Base-by-base conservation (phyloP, 805 yeast genomes). In the Candida koratica region DNA sequence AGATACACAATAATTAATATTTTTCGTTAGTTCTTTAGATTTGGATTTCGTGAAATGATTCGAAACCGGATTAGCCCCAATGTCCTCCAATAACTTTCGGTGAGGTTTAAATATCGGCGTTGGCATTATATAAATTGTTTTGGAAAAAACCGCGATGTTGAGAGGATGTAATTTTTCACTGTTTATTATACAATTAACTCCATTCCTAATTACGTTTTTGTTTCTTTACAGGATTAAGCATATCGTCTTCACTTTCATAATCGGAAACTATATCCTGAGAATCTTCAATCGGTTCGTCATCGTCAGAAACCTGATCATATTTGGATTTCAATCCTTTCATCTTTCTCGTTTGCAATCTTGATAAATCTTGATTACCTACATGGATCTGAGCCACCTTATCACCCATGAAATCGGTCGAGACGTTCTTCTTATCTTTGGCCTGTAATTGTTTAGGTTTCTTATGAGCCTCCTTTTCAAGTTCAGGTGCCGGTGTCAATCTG, bases 381-480 rank as follows among this genome's bases (percentile, higher is more conserved):
- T 93, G 98, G 53, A 93, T 79, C 66, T 90, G 84, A 52, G 97
- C 98, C 43, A 93, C 74, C 77, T 90, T 87, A 61, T 93, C 98
- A 67, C 98, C 98, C 84, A 93, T 75, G 38, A 71, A 53, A 59
- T 93, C 97, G 30, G 81, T 76, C 44, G 81, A 81, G 36, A 93
- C 80, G 56, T 93, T 93, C 86, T 93, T 93, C 75, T 81, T 81
- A 41, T 75, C 77, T 70, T 76, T 86, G 36, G 86, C 76, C 54
- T 81, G 85, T 51, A 88, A 69, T 67, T 85, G 90, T 61, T 71
- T 85, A 42, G 96, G 88, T 55, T 71, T 76, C 67, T 74, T 76
- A 67, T 72, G 53, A 10, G 98, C 97, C 56, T 88, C 97, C 64
- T 82, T 87, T 64, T 82, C 93, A 67, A 86, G 71, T 52, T 90